Conservation (phyloP, 345 rosid species). For the thale cress (Arabidopsis thaliana) region DNA sequence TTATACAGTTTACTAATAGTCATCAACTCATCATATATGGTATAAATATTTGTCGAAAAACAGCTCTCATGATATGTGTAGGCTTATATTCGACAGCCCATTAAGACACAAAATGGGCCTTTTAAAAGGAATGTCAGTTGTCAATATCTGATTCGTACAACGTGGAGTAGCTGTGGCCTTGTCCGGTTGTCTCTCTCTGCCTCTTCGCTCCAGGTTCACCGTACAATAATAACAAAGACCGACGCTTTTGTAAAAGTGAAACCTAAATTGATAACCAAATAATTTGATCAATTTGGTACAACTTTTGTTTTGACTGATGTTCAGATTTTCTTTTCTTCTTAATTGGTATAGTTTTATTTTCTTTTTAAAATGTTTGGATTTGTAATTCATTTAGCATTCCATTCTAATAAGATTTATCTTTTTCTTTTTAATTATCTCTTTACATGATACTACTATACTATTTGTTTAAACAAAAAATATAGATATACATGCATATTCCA, state of each 20-base stretch:
- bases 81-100: conserved; percentile 34
- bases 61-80: conserved; percentile 15
- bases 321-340: background rate
- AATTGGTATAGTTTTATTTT: no score
- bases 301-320: background rate
- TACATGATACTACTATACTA: background rate
- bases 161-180: conserved; percentile 42
- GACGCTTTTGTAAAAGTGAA: conserved; percentile 34
- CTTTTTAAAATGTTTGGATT: no score
- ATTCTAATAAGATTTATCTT: background rate
- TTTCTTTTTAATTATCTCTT: background rate
- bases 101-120: conserved; percentile 23
- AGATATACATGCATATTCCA: background rate
- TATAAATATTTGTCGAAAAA: background rate
- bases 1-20: background rate
- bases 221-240: conserved; percentile 29
- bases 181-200: background rate
- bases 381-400: background rate
- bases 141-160: conserved; percentile 5
- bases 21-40: background rate
- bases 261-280: conserved; percentile 20
- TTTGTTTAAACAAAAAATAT: background rate
- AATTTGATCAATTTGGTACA: background rate
- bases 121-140: conserved; percentile 11
- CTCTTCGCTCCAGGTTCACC: conserved; percentile 26